Percentiles rank a stretch among this genome's conserved stretches.
These are phyloP conservation scores for Angomonas deanei DNA, from an alignment of 208 protist species.

Conservation along the genomic window DNA sequence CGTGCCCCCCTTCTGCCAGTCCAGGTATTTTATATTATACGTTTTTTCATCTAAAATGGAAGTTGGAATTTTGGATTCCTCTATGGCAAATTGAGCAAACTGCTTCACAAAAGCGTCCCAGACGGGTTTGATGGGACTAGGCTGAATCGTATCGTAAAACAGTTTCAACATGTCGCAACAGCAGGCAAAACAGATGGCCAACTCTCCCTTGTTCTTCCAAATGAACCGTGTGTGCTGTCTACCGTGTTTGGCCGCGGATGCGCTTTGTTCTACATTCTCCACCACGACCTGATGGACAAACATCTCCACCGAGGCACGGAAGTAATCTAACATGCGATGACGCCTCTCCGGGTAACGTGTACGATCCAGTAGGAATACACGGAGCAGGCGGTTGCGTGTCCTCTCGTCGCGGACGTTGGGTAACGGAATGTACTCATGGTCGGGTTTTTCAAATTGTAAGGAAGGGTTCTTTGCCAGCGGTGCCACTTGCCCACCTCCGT, in stretches of 20 bases:
- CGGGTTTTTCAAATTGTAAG: conserved; percentile 54
- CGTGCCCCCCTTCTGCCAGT: conserved; percentile 86
- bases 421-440: conserved; percentile 68
- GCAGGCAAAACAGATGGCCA: conserved; percentile 82
- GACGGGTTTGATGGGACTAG: conserved; percentile 40
- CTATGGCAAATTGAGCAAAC: conserved; percentile 57
- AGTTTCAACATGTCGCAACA: conserved; percentile 83
- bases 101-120: conserved; percentile 65
- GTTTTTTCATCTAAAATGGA: conserved; percentile 51
- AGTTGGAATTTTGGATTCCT: conserved; percentile 48
- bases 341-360: conserved; percentile 52
- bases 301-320: conserved; percentile 72
- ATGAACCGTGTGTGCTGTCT: conserved; percentile 43
- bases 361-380: conserved; percentile 36
- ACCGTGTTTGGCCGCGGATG: conserved; percentile 28
- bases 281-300: conserved; percentile 56
- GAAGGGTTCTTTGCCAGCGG: conserved; percentile 50
- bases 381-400: conserved; percentile 25
- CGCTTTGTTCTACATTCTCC: conserved; percentile 57
- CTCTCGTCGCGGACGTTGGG: conserved; percentile 21
- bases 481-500: not conserved
- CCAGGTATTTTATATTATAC: conserved; percentile 79
- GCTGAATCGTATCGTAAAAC: conserved; percentile 57
- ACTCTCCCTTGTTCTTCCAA: conserved; percentile 78
- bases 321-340: conserved; percentile 73